Conservation (phyloP, 2,329 filamentous ascomycete species). For the Fusarium sp. region DNA sequence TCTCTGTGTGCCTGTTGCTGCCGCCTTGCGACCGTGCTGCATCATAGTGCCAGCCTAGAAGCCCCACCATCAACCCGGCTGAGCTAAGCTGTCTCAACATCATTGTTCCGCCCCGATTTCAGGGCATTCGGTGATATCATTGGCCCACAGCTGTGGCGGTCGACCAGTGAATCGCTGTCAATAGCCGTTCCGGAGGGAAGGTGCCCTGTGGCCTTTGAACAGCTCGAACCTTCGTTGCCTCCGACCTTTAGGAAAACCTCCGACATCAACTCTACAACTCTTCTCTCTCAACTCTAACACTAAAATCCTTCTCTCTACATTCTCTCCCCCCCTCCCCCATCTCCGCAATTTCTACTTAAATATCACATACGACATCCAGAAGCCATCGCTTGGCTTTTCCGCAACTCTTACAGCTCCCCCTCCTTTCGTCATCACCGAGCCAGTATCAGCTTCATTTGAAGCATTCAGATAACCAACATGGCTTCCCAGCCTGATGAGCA, state of each 20-base stretch:
- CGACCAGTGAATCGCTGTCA: constrained; percentile 48
- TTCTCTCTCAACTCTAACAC: constrained; percentile 34
- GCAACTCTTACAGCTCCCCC: constrained; percentile 35
- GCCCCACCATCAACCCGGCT: constrained; percentile 39
- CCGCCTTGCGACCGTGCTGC: constrained; percentile 38
- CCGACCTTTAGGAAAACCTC: constrained; percentile 24
- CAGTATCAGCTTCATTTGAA: constrained; percentile 47
- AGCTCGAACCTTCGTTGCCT: constrained; percentile 47
- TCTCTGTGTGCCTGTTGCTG: constrained; percentile 45
- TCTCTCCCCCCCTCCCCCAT: background rate
- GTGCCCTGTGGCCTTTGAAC: constrained; percentile 47
- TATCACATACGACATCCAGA: constrained; percentile 15
- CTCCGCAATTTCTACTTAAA: constrained; percentile 19
- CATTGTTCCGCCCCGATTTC: constrained; percentile 53
- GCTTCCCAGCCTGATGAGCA: constrained; percentile 73
- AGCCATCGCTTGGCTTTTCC: constrained; percentile 42
- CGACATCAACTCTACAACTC: constrained; percentile 33
- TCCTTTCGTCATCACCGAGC: constrained; percentile 44
- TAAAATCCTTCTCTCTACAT: constrained; percentile 19
- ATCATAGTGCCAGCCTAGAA: constrained; percentile 44
- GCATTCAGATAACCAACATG: constrained; percentile 67
- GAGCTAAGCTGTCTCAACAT: constrained; percentile 49
- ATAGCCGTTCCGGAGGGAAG: constrained; percentile 42
- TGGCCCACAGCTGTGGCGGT: constrained; percentile 49
- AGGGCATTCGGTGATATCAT: constrained; percentile 51